Evolutionary conservation across 345 rosid genomes (phyloP).

Genomic region (Arabidopsis thaliana): DNA sequence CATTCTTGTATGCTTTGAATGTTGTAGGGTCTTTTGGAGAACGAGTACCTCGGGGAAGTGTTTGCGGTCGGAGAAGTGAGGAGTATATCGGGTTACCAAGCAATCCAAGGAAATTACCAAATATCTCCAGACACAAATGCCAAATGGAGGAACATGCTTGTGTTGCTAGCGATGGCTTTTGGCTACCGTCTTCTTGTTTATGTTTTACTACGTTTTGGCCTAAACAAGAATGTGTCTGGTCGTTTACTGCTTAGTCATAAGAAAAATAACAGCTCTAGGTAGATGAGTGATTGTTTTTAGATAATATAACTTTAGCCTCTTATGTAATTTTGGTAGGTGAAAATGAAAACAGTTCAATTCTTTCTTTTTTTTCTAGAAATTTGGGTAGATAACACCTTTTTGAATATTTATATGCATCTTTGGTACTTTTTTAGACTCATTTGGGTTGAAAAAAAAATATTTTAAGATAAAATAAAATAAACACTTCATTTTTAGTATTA

Average conservation of each 20-base stretch:
- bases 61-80: conserved; percentile 94
- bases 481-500: no score
- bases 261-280: conserved; percentile 36
- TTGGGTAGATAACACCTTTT: background rate
- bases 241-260: conserved; percentile 33
- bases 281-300: background rate
- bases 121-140: conserved; percentile 74
- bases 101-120: conserved; percentile 69
- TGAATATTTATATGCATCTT: no score
- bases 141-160: conserved; percentile 89
- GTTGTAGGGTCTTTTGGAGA: conserved; percentile 88
- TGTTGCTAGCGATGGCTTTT: conserved; percentile 79
- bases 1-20: conserved; percentile 8
- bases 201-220: conserved; percentile 56
- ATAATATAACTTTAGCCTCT: background rate
- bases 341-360: background rate
- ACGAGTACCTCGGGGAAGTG: conserved; percentile 82
- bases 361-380: background rate
- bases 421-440: no score
- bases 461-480: no score
- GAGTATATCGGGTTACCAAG: conserved; percentile 85
- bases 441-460: no score
- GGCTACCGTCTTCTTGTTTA: conserved; percentile 72
- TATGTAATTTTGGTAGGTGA: background rate
- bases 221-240: conserved; percentile 26